These are phyloP conservation scores for Debaryomyces nepalensis DNA, from an alignment of 1,139 yeast species.

Conservation along the genomic window DNA sequence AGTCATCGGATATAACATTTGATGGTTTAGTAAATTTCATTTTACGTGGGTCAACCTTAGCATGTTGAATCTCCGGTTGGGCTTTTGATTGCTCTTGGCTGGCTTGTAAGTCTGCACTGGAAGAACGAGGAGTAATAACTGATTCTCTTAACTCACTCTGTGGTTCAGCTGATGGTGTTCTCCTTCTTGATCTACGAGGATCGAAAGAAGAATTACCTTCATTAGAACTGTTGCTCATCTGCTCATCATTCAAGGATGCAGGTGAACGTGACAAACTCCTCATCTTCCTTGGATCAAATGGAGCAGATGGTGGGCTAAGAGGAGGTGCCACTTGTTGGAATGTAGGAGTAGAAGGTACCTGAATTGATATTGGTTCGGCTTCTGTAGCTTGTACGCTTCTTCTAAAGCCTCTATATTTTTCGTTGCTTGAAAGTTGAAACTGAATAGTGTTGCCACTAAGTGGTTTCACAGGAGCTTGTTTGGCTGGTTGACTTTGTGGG, in stretches of 20 bases:
- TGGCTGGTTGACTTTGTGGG: background rate
- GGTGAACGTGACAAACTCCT: constrained; percentile 13
- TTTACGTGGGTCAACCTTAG: constrained; percentile 5
- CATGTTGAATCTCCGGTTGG: constrained; percentile 5
- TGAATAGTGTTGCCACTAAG: constrained; percentile 17
- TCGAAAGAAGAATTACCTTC: constrained; percentile 21
- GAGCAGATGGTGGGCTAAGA: constrained; percentile 20
- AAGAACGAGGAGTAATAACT: constrained; percentile 18
- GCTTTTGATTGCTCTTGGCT: background rate
- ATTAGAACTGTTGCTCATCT: background rate
- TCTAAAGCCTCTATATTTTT: constrained; percentile 52
- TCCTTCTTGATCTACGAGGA: constrained; percentile 27
- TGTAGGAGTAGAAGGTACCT: constrained; percentile 27
- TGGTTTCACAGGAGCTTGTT: constrained; percentile 1
- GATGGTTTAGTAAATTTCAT: constrained; percentile 12
- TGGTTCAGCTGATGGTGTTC: constrained; percentile 9
- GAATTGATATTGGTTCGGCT: constrained; percentile 33
- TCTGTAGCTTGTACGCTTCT: constrained; percentile 35
- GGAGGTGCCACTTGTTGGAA: constrained; percentile 20
- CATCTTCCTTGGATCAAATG: constrained; percentile 23
- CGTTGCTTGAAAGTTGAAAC: constrained; percentile 35
- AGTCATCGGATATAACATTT: constrained; percentile 15
- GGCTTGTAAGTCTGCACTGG: constrained; percentile 14
- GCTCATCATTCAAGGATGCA: constrained; percentile 5
- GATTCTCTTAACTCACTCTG: constrained; percentile 21